Evolutionary conservation across 2,329 filamentous ascomycete species (phyloP).

Genomic region (Purpureocillium takamizusanense): DNA sequence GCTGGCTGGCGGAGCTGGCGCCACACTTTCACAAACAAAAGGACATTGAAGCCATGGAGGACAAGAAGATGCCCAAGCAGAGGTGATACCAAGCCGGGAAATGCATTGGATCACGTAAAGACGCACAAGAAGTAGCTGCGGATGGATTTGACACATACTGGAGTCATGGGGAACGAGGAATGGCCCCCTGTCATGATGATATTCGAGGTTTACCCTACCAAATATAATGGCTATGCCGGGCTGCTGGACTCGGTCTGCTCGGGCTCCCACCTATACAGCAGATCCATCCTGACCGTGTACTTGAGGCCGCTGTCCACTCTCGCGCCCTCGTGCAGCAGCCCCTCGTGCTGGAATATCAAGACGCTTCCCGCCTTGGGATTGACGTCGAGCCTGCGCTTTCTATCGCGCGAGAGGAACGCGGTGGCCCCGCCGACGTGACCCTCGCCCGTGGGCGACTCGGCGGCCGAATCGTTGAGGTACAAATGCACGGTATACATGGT

Average conservation of each 20-base stretch:
- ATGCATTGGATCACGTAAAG: too few species aligned
- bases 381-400: constrained; percentile 37
- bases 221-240: too few species aligned
- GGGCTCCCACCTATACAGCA: constrained; percentile 34
- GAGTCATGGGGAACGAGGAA: too few species aligned
- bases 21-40: constrained; percentile 93
- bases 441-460: constrained; percentile 8
- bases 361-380: constrained; percentile 49
- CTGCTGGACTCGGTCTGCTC: not conserved
- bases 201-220: too few species aligned
- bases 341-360: constrained; percentile 48
- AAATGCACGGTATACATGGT: constrained; percentile 48
- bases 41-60: constrained; percentile 75
- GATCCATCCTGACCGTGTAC: constrained; percentile 47
- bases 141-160: too few species aligned
- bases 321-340: constrained; percentile 44
- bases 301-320: constrained; percentile 41
- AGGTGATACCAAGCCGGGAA: too few species aligned
- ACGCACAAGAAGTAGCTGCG: too few species aligned
- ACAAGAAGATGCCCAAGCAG: constrained; percentile 50
- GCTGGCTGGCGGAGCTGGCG: constrained; percentile 82
- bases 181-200: too few species aligned
- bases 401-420: constrained; percentile 37
- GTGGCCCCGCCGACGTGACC: constrained; percentile 44
- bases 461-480: constrained; percentile 26